Conservation (phyloP, 352 stramenopile species). For the Globisporangium iwayamae region DNA sequence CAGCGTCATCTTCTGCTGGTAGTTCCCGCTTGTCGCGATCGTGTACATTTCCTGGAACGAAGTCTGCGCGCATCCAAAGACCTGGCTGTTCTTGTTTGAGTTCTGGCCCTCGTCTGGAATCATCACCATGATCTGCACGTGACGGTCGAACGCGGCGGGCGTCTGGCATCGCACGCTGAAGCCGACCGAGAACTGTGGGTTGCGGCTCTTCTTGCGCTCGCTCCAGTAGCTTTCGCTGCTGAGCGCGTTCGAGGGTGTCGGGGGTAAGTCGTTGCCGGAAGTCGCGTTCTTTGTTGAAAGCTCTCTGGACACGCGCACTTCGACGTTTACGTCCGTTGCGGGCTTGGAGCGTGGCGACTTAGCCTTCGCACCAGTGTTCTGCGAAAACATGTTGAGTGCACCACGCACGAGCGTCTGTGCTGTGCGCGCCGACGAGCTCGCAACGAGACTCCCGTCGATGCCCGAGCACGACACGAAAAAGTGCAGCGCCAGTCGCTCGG, state of each 20-base stretch:
- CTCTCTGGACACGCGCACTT: conserved; percentile 59
- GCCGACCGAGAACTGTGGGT: conserved; percentile 65
- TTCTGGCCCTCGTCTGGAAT: conserved; percentile 67
- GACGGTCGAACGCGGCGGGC: conserved; percentile 45
- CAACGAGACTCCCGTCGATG: conserved; percentile 52
- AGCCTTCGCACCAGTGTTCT: conserved; percentile 22
- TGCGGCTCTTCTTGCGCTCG: conserved; percentile 57
- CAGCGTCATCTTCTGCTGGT: conserved; percentile 56
- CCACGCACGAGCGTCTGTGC: conserved; percentile 73
- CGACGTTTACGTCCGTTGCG: conserved; percentile 61
- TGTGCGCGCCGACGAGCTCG: conserved; percentile 40
- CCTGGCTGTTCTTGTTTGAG: conserved; percentile 58
- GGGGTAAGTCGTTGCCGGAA: neutral
- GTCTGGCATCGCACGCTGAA: conserved; percentile 56
- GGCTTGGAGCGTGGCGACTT: conserved; percentile 49
- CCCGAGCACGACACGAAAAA: conserved; percentile 71
- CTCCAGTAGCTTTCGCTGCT: conserved; percentile 67
- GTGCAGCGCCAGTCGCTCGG: conserved; percentile 31
- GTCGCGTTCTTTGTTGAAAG: conserved; percentile 20
- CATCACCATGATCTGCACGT: conserved; percentile 76
- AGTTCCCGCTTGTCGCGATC: conserved; percentile 57
- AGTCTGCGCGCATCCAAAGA: conserved; percentile 71
- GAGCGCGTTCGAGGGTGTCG: conserved; percentile 19
- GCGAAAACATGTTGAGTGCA: conserved; percentile 68
- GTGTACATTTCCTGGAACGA: conserved; percentile 78